Evolutionary conservation across 2,329 filamentous ascomycete species (phyloP).

Genomic region (Exophiala mesophila): DNA sequence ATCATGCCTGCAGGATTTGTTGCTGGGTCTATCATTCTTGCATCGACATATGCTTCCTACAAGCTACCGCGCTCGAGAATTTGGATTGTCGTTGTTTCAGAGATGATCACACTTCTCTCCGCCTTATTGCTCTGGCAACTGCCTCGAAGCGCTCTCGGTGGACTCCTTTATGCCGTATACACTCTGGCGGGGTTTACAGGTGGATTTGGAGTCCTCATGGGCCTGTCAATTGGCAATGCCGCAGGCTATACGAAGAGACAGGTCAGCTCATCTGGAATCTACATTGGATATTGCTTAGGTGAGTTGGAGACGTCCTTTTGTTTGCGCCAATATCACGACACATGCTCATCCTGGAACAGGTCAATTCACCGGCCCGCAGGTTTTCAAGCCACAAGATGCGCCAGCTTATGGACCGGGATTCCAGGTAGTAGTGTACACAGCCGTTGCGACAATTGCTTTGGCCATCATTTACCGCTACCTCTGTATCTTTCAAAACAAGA

Average conservation of each 20-base stretch:
- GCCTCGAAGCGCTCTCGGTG: constrained; percentile 39
- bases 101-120: constrained; percentile 41
- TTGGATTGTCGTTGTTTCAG: constrained; percentile 39
- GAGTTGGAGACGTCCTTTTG: constrained; percentile 39
- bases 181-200: constrained; percentile 44
- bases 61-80: constrained; percentile 32
- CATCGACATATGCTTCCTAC: constrained; percentile 39
- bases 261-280: constrained; percentile 19
- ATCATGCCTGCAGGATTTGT: constrained; percentile 40
- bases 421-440: constrained; percentile 31
- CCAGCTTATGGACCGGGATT: constrained; percentile 25
- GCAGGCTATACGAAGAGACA: constrained; percentile 26
- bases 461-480: constrained; percentile 12
- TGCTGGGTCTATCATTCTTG: constrained; percentile 36
- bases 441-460: constrained; percentile 28
- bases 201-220: constrained; percentile 50
- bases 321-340: too few relatives aligned
- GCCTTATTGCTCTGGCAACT: constrained; percentile 43
- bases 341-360: constrained; percentile 37
- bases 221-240: constrained; percentile 38
- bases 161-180: constrained; percentile 46
- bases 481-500: constrained; percentile 25
- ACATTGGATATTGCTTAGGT: constrained; percentile 28
- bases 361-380: constrained; percentile 28
- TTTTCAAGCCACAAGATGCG: constrained; percentile 32